Evolutionary conservation across 352 stramenopile genomes (phyloP), one percentile per base, ranked within the genome.

Genomic region (Saprolegnia parasitica): DNA sequence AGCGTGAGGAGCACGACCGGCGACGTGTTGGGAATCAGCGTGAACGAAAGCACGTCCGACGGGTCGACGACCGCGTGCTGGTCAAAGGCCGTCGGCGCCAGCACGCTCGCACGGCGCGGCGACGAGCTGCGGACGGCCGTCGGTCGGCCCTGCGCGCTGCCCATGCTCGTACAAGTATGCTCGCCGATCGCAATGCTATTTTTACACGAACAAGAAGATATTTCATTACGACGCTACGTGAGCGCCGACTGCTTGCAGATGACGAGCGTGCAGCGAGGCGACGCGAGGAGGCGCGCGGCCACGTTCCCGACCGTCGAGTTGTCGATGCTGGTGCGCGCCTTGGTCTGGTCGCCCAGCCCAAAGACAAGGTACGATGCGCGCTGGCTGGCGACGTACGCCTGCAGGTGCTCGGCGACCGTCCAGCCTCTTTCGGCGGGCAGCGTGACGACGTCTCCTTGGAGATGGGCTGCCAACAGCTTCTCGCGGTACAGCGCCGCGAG

Each of bases 341-440:
- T 49, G 4, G 37, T 67, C 16, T 67, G 37, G 3, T 42, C 58
- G 18, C 4, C n/a, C 9, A 67, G 21, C 5, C 58, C 58, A 56
- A 67, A 67, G 0, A 67, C 58, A 24, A 67, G 21, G 50, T 55
- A 67, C 16, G 37, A 21, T 15, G 58, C 58, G 8, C 58, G 39
- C 8, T 21, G 6, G 40, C 13, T 23, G 4, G 58, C 58, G 10
- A 67, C n/a, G 58, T 67, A 67, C 39, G 13, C n/a, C 16, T 67
- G 58, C 20, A 67, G 23, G 6, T 56, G 40, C 45, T 67, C 58
- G 40, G 58, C 58, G 45, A 67, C 39, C 0, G 58, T 67, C 20
- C 20, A 21, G 6, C 58, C 58, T 16, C 11, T 23, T 5, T 24
- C 10, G n/a, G 49, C 20, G 1, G 45, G 6, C 20, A 67, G 21